These are phyloP conservation scores for Lichtheimia hyalospora DNA, from an alignment of 371 early-diverging fungal species.

Conservation along the genomic window DNA sequence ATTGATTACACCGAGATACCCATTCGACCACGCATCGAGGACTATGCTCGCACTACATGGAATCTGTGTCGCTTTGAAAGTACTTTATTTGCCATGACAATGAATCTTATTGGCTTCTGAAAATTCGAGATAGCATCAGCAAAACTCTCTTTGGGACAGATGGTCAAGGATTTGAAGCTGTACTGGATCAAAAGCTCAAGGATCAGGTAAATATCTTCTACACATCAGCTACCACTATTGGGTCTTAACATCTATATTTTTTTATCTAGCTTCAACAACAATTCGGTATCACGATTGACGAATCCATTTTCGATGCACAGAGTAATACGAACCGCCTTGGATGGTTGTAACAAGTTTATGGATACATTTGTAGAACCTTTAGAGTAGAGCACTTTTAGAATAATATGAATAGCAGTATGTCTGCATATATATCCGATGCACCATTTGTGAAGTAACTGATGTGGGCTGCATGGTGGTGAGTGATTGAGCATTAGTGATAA, in stretches of 20 bases:
- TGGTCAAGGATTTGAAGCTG: conserved; percentile 68
- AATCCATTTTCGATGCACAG: conserved; percentile 64
- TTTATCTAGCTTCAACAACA: conserved; percentile 55
- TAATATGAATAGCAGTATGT: no score
- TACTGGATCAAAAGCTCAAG: conserved; percentile 66
- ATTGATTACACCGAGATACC: neutral
- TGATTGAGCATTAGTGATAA: no score
- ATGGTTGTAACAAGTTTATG: no score
- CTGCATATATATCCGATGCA: no score
- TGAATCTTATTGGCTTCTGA: conserved; percentile 59
- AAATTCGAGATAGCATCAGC: conserved; percentile 42
- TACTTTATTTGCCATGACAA: conserved; percentile 59
- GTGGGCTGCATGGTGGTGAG: no score
- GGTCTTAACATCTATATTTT: no score
- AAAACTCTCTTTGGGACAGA: conserved; percentile 32
- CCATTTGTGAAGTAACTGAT: no score
- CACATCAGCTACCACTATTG: neutral
- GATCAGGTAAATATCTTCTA: conserved; percentile 29
- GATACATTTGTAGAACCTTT: no score
- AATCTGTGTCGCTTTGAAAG: conserved; percentile 49
- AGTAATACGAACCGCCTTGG: no score
- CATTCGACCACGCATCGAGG: conserved; percentile 5
- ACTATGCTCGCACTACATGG: conserved; percentile 24
- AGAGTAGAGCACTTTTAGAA: no score
- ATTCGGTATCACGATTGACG: conserved; percentile 71